Evolutionary conservation across 2,329 filamentous ascomycete genomes (phyloP).

Genomic region (Cladosporium oxysporum): DNA sequence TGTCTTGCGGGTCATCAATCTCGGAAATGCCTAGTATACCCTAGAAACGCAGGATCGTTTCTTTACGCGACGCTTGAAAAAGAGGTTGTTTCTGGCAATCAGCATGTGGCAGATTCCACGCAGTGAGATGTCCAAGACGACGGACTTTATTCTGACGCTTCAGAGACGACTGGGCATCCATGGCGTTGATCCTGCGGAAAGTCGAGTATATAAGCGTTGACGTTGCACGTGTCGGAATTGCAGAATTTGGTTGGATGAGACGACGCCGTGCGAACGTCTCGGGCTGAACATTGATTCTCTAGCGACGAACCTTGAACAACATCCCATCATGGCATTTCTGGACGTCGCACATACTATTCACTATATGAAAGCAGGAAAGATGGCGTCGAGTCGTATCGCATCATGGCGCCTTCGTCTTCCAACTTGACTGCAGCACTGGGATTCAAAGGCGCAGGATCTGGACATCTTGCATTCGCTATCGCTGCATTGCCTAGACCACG

Average conservation of each 20-base stretch:
- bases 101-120: background rate
- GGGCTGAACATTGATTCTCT: conserved; percentile 2
- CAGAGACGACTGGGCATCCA: conserved; percentile 9
- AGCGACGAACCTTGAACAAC: conserved; percentile 2
- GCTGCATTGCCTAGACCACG: background rate
- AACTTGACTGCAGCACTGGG: background rate
- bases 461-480: background rate
- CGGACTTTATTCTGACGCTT: conserved; percentile 9
- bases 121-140: background rate
- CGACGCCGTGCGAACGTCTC: background rate
- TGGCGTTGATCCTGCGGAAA: conserved; percentile 8
- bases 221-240: background rate
- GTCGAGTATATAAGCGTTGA: background rate
- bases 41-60: background rate
- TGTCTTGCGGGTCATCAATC: background rate
- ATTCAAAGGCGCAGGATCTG: background rate
- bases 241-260: conserved; percentile 15
- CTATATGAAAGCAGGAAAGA: background rate
- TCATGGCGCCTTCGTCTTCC: background rate
- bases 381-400: background rate
- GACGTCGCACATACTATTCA: background rate
- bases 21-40: background rate
- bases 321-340: background rate
- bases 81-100: background rate
- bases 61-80: background rate